Conservation (phyloP, 2,329 filamentous ascomycete genomes). For the Colletotrichum abscissum region DNA sequence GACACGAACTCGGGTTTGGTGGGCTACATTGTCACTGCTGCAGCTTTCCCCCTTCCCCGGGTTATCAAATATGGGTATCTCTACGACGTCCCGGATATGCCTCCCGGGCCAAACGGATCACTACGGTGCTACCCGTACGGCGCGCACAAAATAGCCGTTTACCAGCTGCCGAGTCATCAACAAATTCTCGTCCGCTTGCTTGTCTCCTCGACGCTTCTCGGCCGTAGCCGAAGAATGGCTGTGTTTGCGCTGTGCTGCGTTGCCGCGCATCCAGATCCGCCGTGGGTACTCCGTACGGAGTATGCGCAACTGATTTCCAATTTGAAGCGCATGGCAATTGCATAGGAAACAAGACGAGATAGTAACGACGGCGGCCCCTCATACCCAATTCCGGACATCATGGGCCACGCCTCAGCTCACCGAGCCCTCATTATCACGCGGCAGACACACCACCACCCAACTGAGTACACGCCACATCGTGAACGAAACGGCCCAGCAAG, state of each 20-base stretch:
- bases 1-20: neutral
- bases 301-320: neutral
- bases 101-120: constrained; percentile 4
- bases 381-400: neutral
- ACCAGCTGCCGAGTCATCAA: neutral
- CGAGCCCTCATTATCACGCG: neutral
- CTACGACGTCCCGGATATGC: neutral
- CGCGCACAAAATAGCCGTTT: neutral
- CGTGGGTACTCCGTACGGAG: too few relatives aligned
- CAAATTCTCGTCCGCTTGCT: neutral
- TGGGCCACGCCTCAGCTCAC: constrained; percentile 13
- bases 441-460: neutral
- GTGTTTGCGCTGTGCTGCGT: neutral
- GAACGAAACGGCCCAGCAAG: constrained; percentile 1
- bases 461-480: neutral
- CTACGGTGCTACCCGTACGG: neutral
- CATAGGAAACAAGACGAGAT: neutral
- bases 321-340: neutral
- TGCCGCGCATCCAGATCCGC: neutral
- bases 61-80: constrained; percentile 18
- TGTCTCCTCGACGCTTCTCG: neutral
- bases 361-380: neutral
- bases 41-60: constrained; percentile 8
- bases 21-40: neutral
- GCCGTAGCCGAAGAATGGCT: neutral